A percentile compares a stretch with the other conserved stretches of the same genome.
Conservation (phyloP, 1,284 basidiomycete species). For the Termitomyces sp. region DNA sequence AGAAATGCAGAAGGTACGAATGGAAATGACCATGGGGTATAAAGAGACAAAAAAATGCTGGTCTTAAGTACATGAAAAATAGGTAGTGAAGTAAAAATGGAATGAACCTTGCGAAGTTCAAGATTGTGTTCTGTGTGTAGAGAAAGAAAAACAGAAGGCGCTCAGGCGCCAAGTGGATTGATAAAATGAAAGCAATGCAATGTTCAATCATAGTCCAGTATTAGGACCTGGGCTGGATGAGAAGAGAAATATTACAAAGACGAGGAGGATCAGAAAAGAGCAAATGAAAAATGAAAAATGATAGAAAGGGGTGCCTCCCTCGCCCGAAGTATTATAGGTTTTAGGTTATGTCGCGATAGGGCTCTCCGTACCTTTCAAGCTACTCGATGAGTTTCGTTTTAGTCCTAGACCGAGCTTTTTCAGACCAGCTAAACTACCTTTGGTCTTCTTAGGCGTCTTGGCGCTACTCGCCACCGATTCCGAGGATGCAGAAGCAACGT, state of each 20-base stretch:
- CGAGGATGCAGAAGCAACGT: slow-evolving; percentile 18
- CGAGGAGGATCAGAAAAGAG: background rate
- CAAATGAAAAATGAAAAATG: background rate
- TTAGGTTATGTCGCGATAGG: slow-evolving; percentile 9
- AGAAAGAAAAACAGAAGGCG: background rate
- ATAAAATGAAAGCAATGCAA: slow-evolving; percentile 8
- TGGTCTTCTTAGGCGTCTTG: slow-evolving; percentile 48
- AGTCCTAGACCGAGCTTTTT: slow-evolving; percentile 52
- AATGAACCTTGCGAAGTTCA: background rate
- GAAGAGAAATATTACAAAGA: background rate
- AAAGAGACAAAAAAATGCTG: background rate
- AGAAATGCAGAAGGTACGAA: background rate
- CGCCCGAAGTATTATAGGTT: background rate
- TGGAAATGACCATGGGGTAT: slow-evolving; percentile 2
- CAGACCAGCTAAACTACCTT: slow-evolving; percentile 47
- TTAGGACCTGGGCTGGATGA: slow-evolving; percentile 4
- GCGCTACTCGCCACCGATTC: slow-evolving; percentile 18
- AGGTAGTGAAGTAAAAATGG: background rate
- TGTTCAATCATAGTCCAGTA: slow-evolving; percentile 12
- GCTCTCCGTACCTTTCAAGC: slow-evolving; percentile 19
- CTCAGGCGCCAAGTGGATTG: background rate
- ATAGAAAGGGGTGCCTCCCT: slow-evolving; percentile 1
- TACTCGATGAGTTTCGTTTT: slow-evolving; percentile 47
- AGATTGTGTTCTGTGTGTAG: background rate
- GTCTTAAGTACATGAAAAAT: background rate